phyloP scores from a whole-genome alignment of 306 rosid genomes.

The Echinosophora koreensis region DNA sequence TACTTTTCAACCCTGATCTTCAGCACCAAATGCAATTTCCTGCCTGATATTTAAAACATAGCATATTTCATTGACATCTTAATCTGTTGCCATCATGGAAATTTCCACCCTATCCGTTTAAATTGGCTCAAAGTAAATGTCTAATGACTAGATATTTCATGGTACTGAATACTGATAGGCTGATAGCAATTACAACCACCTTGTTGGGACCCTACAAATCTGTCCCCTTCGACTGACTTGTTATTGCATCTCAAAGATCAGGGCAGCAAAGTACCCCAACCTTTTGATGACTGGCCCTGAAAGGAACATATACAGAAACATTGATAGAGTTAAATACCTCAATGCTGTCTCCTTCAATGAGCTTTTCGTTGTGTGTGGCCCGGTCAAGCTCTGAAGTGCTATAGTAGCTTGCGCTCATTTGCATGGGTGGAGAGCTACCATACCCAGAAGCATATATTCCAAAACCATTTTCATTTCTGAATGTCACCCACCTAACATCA shows the following conservation, averaged over 20 bases:
- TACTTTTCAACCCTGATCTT: background rate
- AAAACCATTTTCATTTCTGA: slow-evolving; percentile 68
- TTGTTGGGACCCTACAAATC: too few species aligned
- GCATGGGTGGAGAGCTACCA: slow-evolving; percentile 89
- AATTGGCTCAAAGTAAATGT: background rate
- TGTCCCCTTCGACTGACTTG: background rate
- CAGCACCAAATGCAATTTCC: background rate
- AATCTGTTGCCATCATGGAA: background rate
- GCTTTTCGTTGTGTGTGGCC: slow-evolving; percentile 78
- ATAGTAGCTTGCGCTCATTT: slow-evolving; percentile 88
- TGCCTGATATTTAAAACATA: background rate
- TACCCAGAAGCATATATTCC: slow-evolving; percentile 89
- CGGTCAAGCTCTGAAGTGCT: slow-evolving; percentile 78
- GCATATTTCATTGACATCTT: background rate
- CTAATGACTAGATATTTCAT: too few species aligned
- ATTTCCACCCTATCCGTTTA: background rate
- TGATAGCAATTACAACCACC: background rate
- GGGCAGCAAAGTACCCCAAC: background rate
- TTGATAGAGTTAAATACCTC: slow-evolving; percentile 60
- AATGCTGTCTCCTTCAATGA: slow-evolving; percentile 77
- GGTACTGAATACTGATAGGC: background rate
- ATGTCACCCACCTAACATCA: slow-evolving; percentile 93
- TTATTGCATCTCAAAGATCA: background rate
- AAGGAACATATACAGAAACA: slow-evolving; percentile 21
- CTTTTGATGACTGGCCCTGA: background rate